Base-by-base conservation (phyloP, 2,329 filamentous ascomycete species). In the Ceratocystis cubensis region DNA sequence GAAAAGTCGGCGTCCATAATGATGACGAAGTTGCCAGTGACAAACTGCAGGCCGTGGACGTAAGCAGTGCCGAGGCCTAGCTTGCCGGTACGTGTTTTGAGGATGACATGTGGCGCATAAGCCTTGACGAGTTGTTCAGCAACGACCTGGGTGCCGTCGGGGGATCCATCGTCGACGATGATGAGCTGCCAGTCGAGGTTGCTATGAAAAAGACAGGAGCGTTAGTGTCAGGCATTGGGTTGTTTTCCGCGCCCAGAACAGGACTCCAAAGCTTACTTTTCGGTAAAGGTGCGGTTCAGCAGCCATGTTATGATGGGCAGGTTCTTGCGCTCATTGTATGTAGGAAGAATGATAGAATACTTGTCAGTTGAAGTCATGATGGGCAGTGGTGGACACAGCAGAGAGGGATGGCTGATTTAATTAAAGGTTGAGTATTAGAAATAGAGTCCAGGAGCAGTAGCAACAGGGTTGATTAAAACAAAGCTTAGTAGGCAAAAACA, bases 1-100 rank as follows among this genome's bases (percentile, higher is more conserved):
- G 86, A 91, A 83, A 99, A 99, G 79, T 99, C 94, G 78, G 95
- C 94, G 80, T 99, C 94, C 94, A 99, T 99, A 83, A 99, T 99
- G 81, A 99, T 90, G 75, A 99, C 90, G 74, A 86, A 97, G 83
- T 95, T 96, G 73, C 94, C 94, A 25, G 86, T 91, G 28, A 83
- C 88, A 75, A 89, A 97, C 76, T 96, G 85, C 69, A 99, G 82
- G 64, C 93, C 93, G 77, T 96, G 92, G 48, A 96, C 90, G 79
- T 97, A 97, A 62, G 93, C 93, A 2, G 93, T 96, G 71, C 93
- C 93, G 63, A 97, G 87, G n/a, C 93, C 93, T 48, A 96, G 88
- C 80, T 97, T 99, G 75, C 95, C 95, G 53, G 90, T 84, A 73
- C 95, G 92, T 28, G 91, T 84, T 78, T 94, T 89, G 70, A 99